Base-by-base conservation (phyloP, 1,284 basidiomycete genomes). In the Coriolopsis trogii region DNA sequence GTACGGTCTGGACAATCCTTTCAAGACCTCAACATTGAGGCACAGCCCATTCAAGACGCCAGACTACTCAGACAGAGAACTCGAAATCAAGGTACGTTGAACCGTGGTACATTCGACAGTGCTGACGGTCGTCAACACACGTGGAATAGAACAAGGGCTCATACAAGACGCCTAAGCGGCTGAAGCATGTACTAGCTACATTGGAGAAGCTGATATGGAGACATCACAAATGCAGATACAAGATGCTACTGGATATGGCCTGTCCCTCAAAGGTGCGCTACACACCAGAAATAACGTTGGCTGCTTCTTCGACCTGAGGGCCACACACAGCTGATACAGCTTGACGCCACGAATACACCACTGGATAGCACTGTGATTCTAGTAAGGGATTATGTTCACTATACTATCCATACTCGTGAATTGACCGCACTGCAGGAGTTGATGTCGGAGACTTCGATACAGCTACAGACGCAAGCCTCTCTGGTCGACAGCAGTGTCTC, bases 241-340 rank as follows among this genome's bases (percentile, higher is more conserved):
- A 80, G 49, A 75, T 81, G 16, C 61, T 93, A n/a, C 72, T 86
- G 16, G 78, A 88, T 55, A 70, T 74, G 29, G 69, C 79, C 20
- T 95, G 92, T 64, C 88, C 89, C 4, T 88, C 88, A 4, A 91
- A 91, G 74, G 89, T 87, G 56, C 38, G n/a, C n/a, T n/a, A n/a
- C n/a, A n/a, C n/a, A n/a, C n/a, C n/a, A n/a, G n/a, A n/a, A n/a
- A n/a, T n/a, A n/a, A n/a, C n/a, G n/a, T n/a, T n/a, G n/a, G n/a
- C n/a, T n/a, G n/a, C n/a, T n/a, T n/a, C n/a, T n/a, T n/a, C n/a
- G n/a, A n/a, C n/a, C 33, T 25, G 20, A 46, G 37, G n/a, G 38
- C 30, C 48, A 26, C 16, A 20, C 31, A 36, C 16, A 70, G 72
- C 55, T 76, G 30, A 61, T 65, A 46, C 41, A 31, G 8, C 15